Base-by-base conservation (phyloP, 129 eudicot species). In the Pittosporum tobira region DNA sequence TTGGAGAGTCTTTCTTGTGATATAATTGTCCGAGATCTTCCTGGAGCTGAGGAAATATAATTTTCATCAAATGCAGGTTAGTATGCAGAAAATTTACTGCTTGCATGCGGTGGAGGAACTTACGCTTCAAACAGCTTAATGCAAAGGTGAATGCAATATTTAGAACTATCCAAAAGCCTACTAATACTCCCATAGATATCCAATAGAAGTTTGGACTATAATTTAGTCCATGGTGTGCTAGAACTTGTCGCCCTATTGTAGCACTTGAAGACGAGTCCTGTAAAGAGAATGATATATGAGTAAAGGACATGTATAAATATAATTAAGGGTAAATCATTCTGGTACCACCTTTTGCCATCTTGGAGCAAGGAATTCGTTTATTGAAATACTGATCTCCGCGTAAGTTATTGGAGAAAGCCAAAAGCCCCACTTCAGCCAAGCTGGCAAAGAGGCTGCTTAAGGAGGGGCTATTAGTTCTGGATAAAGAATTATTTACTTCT, bases 401-500 rank as follows among this genome's bases (percentile, higher is more conserved):
- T 62, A 62, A 2, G 67, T 0, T 21, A 62, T 18, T 62, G 67
- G 67, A 30, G 58, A 48, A 29, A 63, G 12, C 68, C 68, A 63
- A 23, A 63, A 63, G 14, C 68, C 58, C 68, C 68, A 63, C 38
- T 50, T 29, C 68, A 63, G 22, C 68, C 68, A 63, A 21, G 19
- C 19, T 8, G 68, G 68, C 25, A 63, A 48, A 22, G 59, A 30
- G 30, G 68, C 59, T 63, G 59, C 66, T 45, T 8, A 9, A 19
- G 21, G 26, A 4, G 20, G 37, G 2, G 4, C n/a, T 25, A 3
- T 57, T 12, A 14, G 19, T 36, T 36, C 5, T 34, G 30, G 14
- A 23, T 34, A 19, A n/a, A 37, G 14, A 27, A 27, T 9, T 2
- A 5, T 1, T 11, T 5, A 16, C 11, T 27, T 26, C 1, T 6